Percentiles rank a stretch among this genome's conserved stretches.
phyloP scores from a whole-genome alignment of 306 rosid genomes.

The Corylus americana region DNA sequence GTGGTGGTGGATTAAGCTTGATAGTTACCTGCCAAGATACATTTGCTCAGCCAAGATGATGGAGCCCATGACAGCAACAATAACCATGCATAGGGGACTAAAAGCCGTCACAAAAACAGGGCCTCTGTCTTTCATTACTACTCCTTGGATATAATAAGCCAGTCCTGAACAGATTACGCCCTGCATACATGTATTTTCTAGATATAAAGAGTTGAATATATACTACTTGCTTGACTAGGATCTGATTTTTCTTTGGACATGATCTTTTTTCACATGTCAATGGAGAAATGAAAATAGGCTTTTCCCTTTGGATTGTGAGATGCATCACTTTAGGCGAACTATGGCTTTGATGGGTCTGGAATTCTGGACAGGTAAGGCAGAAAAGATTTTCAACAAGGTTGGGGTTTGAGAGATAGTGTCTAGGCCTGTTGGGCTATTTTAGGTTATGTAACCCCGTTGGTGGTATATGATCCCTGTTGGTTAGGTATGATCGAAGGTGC shows the following conservation, averaged over 20 bases:
- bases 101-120: conserved; percentile 93
- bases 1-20: not conserved
- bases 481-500: not conserved
- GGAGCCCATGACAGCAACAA: conserved; percentile 79
- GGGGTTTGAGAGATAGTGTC: not conserved
- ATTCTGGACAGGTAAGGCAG: not conserved
- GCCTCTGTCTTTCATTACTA: conserved; percentile 77
- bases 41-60: conserved; percentile 57
- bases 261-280: not conserved
- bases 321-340: not conserved
- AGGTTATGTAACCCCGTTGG: not conserved
- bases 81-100: conserved; percentile 70
- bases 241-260: not conserved
- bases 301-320: not conserved
- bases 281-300: not conserved
- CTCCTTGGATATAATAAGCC: conserved; percentile 84
- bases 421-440: not conserved
- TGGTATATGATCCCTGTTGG: not conserved
- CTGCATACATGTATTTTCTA: conserved; percentile 39
- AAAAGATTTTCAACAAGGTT: not conserved
- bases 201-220: not conserved
- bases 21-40: conserved; percentile 70
- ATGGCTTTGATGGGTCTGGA: not conserved
- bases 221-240: not conserved
- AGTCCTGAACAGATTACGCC: conserved; percentile 73